These are phyloP conservation scores for Tolypocladium tropicale DNA, from an alignment of 2,329 filamentous ascomycete species.

Conservation along the genomic window DNA sequence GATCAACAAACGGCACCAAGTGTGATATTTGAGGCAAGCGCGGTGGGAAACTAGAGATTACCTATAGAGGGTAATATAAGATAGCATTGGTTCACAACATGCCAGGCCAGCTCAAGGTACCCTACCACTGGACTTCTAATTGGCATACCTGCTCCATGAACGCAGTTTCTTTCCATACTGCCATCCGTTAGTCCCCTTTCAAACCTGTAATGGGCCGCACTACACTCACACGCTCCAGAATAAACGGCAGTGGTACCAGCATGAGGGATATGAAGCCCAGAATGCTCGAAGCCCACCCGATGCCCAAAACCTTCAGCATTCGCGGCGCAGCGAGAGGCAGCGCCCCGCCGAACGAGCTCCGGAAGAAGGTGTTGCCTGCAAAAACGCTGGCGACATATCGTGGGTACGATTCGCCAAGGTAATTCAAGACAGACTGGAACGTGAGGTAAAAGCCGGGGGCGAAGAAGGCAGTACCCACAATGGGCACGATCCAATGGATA, in stretches of 20 bases:
- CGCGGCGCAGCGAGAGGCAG: constrained; percentile 64
- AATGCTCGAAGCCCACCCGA: constrained; percentile 71
- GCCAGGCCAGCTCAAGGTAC: too few species aligned
- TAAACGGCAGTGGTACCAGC: constrained; percentile 69
- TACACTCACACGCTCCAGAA: too few species aligned
- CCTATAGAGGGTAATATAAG: too few species aligned
- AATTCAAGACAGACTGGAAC: constrained; percentile 77
- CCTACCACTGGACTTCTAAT: too few species aligned
- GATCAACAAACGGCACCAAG: too few species aligned
- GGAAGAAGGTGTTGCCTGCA: constrained; percentile 67
- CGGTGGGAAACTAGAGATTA: too few species aligned
- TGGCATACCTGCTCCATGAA: too few species aligned
- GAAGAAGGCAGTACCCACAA: constrained; percentile 70
- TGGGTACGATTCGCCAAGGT: constrained; percentile 67
- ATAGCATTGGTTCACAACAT: too few species aligned
- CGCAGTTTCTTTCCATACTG: too few species aligned
- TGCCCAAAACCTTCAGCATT: constrained; percentile 60
- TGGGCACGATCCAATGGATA: constrained; percentile 75
- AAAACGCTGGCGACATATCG: constrained; percentile 75
- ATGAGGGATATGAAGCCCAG: constrained; percentile 62
- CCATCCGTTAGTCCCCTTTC: too few species aligned
- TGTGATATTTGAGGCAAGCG: too few species aligned
- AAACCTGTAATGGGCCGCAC: too few species aligned
- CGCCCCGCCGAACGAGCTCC: constrained; percentile 65
- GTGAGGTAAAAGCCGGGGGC: constrained; percentile 65